Evolutionary conservation across 768 basidiomycete genomes (phyloP).

Genomic region (Fomitopsis pulvina): DNA sequence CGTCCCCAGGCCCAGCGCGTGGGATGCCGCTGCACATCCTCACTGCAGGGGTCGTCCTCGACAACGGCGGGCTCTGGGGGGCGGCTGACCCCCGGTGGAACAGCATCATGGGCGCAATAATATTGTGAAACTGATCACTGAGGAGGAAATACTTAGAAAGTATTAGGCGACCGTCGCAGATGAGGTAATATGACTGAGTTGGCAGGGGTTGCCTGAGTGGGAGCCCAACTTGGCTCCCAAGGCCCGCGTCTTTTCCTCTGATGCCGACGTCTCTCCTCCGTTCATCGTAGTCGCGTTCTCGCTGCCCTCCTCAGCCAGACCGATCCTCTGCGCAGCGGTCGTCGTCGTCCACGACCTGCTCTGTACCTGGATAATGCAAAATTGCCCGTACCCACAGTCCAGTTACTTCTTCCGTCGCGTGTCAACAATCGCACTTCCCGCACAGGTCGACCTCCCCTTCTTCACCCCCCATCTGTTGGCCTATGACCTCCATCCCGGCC

Average conservation of each 20-base stretch:
- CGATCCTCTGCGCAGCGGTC: slow-evolving; percentile 16
- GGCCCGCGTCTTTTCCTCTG: slow-evolving; percentile 6
- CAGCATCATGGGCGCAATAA: no score
- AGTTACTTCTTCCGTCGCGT: slow-evolving; percentile 10
- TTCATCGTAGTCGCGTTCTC: slow-evolving; percentile 15
- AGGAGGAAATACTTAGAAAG: background rate
- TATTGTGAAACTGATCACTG: background rate
- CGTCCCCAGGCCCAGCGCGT: no score
- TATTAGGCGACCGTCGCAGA: background rate
- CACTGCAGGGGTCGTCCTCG: no score
- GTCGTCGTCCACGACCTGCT: slow-evolving; percentile 9
- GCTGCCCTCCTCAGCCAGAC: slow-evolving; percentile 20
- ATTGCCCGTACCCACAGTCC: slow-evolving; percentile 16
- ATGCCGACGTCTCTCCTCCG: slow-evolving; percentile 15
- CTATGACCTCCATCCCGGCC: slow-evolving; percentile 13
- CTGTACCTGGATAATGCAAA: slow-evolving; percentile 26
- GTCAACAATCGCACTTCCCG: slow-evolving; percentile 10
- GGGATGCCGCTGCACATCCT: no score
- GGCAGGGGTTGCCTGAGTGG: background rate
- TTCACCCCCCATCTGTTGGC: slow-evolving; percentile 16
- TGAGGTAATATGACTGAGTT: slow-evolving; percentile 4
- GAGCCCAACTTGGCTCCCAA: background rate
- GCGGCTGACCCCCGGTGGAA: no score
- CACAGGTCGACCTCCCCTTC: slow-evolving; percentile 17
- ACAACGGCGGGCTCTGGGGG: no score